Evolutionary conservation across 1,139 yeast genomes (phyloP), one percentile per base, ranked within the genome.

Genomic region (Citeromyces hawaiiensis): DNA sequence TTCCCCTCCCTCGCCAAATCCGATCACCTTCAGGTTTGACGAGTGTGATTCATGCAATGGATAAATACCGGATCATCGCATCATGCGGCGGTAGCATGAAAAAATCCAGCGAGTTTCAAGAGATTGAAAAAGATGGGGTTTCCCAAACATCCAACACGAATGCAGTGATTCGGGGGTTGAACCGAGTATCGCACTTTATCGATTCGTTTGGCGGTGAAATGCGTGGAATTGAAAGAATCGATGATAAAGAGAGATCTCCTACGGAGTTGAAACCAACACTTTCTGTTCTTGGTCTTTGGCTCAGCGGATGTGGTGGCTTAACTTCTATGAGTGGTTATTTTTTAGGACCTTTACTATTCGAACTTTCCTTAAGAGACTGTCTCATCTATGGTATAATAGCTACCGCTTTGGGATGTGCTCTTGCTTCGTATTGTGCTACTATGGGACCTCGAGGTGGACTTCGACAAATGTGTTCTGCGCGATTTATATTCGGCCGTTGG

Each of bases 401-500:
- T 0, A 70, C 72, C 43, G 55, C 73, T 21, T 47, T 81, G 5
- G 95, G 95, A 0, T 78, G 91, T 51, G 57, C 70, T 10, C 63
- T 83, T 17, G 93, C 94, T 2, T 91, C 87, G 0, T 83, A 82
- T 53, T 83, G 88, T 52, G 69, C 93, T 3, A 68, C 75, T 9
- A 76, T 83, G 87, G 95, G 95, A 1, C 94, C 95, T 1, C 67
- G 83, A 43, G 81, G 93, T 0, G 95, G 95, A 0, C 72, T 88
- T 46, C 66, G 95, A 48, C 94, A 83, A 55, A 82, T 85, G 87
- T 88, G 83, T 7, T 70, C 85, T 16, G 81, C 88, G 0, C 66
- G 94, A 44, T 83, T 71, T 51, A 61, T 83, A 38, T 83, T 83
- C 55, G 94, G 95, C 1, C 79, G 87, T 76, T 82, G 82, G 80